Conservation (phyloP, 2,329 filamentous ascomycete genomes). For the Phyllosticta ampelicida region DNA sequence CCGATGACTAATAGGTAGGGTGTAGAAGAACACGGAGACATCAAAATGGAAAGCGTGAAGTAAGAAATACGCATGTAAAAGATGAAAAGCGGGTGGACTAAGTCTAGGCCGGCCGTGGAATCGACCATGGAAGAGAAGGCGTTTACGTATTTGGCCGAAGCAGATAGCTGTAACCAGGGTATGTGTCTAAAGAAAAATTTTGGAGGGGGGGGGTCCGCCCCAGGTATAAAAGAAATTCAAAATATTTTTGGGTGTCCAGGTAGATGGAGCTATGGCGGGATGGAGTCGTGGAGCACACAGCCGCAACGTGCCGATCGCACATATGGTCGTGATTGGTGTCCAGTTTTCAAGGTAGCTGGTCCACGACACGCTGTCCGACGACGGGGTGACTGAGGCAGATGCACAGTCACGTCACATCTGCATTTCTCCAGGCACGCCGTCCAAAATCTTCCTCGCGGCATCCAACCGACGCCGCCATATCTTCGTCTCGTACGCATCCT, state of each 20-base stretch:
- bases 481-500: conserved; percentile 45
- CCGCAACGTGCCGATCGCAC: too few species aligned
- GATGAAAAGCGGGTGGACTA: conserved; percentile 30
- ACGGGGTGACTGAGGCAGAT: background rate
- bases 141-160: background rate
- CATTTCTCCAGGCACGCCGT: conserved; percentile 42
- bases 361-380: too few species aligned
- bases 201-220: background rate
- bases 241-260: background rate
- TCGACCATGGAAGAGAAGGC: background rate
- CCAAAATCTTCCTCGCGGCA: conserved; percentile 59
- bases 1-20: background rate
- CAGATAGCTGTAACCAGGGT: background rate
- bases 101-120: background rate
- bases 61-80: conserved; percentile 10
- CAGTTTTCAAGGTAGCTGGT: too few species aligned
- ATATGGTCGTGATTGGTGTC: too few species aligned
- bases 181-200: background rate
- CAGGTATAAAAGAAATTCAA: background rate
- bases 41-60: background rate
- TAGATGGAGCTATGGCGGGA: background rate
- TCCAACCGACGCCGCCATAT: conserved; percentile 63
- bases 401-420: background rate
- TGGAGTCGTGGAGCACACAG: too few species aligned
- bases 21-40: background rate